Evolutionary conservation across 306 rosid genomes (phyloP), one percentile per base, ranked within the genome.

Genomic region (Glycine soja): DNA sequence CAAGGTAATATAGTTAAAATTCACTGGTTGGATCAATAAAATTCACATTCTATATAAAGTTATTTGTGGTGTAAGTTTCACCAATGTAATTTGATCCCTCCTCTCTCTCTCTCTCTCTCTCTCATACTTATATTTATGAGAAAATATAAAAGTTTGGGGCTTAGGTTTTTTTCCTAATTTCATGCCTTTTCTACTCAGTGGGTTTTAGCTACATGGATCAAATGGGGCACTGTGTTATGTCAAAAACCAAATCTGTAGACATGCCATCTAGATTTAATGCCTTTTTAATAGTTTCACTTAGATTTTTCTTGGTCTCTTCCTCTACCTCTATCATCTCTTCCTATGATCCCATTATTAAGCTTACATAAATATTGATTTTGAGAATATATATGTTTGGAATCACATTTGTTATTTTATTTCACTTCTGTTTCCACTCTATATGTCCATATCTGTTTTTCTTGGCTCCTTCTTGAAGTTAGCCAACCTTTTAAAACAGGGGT

Each of bases 401-500:
- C 7, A 9, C 36, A 42, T 40, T 40, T 66, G 8, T 42, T 66
- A 40, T n/a, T 42, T 66, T 66, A 7, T 42, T 40, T 15, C 10
- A 8, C 52, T 66, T 43, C 32, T 8, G 3, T 15, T 42, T 42
- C 52, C 7, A 3, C 19, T 36, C 1, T 8, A n/a, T 4, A 15
- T 61, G 46, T n/a, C 10, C 36, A 47, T 38, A 32, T 63, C 36
- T 4, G 3, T 16, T 14, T 47, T 48, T 63, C 42, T 62, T 47
- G 61, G 48, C 18, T 9, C 42, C 52, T 42, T 74, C 52, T 42
- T 74, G n/a, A 50, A 36, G 56, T 69, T 57, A 57, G 73, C 42
- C 45, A 56, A 58, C n/a, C 13, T 74, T 81, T 57, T 18, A 30
- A 45, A 34, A 47, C 61, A 15, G 10, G 19, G 40, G 45, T 47